Evolutionary conservation across 2,329 filamentous ascomycete species (phyloP).

Genomic region (Xylariaceae sp.): DNA sequence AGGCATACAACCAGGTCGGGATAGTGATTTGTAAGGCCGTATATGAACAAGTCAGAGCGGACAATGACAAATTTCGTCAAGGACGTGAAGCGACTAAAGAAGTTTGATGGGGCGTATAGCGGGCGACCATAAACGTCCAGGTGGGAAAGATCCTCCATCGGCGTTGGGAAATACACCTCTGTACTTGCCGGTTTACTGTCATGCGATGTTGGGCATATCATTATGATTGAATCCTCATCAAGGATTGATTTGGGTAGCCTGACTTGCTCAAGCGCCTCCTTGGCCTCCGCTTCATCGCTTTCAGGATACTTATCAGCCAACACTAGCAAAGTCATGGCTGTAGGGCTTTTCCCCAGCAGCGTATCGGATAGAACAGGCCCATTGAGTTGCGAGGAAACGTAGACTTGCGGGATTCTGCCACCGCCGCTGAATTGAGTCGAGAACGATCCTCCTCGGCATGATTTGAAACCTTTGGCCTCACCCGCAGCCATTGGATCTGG

Average conservation of each 20-base stretch:
- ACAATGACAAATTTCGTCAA: slow-evolving; percentile 21
- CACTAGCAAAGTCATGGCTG: slow-evolving; percentile 20
- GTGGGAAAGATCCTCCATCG: slow-evolving; percentile 8
- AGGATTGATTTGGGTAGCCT: slow-evolving; percentile 11
- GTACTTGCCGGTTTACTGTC: not conserved
- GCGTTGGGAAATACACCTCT: slow-evolving; percentile 17
- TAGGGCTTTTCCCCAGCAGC: slow-evolving; percentile 12
- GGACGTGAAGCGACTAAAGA: slow-evolving; percentile 15
- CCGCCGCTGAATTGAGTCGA: slow-evolving; percentile 18
- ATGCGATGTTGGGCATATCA: slow-evolving; percentile 7
- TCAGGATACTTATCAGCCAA: slow-evolving; percentile 3
- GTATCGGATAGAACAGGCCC: slow-evolving; percentile 19
- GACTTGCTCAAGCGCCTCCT: slow-evolving; percentile 7
- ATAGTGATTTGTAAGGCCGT: slow-evolving; percentile 19
- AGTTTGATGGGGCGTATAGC: slow-evolving; percentile 15
- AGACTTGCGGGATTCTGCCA: slow-evolving; percentile 24
- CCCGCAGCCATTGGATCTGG: slow-evolving; percentile 8
- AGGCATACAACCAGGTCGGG: slow-evolving; percentile 12
- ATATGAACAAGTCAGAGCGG: slow-evolving; percentile 23
- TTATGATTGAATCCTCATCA: slow-evolving; percentile 15
- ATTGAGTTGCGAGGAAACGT: slow-evolving; percentile 10
- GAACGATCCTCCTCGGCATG: slow-evolving; percentile 21
- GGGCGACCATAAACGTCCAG: slow-evolving; percentile 5
- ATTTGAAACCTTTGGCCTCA: slow-evolving; percentile 19
- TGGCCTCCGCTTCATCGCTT: slow-evolving; percentile 11